Evolutionary conservation across 1,284 basidiomycete genomes (phyloP).

Genomic region (Puccinia coronata): DNA sequence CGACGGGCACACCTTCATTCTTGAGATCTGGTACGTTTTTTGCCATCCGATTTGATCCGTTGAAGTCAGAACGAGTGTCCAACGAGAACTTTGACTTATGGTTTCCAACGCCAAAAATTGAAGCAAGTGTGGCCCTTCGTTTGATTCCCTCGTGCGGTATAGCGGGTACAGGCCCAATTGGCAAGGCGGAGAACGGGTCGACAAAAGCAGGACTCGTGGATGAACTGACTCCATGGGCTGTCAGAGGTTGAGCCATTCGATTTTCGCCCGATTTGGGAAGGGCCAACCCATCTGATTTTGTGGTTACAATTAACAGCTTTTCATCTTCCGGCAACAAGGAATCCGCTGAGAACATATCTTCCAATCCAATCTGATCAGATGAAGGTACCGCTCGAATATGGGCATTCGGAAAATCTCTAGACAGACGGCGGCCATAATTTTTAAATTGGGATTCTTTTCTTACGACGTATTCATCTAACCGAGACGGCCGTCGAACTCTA

Average conservation of each 20-base stretch:
- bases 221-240: neutral
- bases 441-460: constrained; percentile 53
- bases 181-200: constrained; percentile 22
- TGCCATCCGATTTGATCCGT: neutral
- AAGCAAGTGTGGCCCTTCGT: constrained; percentile 34
- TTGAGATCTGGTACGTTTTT: neutral
- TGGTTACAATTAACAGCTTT: neutral
- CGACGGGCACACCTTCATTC: constrained; percentile 1
- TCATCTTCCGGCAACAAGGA: constrained; percentile 34
- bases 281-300: neutral
- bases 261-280: neutral
- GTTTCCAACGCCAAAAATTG: constrained; percentile 42
- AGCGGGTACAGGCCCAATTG: neutral
- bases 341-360: constrained; percentile 46
- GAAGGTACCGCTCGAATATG: constrained; percentile 51
- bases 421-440: constrained; percentile 51
- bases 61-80: constrained; percentile 38
- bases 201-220: neutral
- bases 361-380: constrained; percentile 34
- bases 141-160: neutral
- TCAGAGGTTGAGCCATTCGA: constrained; percentile 5
- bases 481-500: constrained; percentile 52
- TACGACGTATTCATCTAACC: constrained; percentile 54
- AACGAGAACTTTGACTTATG: constrained; percentile 46
- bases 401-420: constrained; percentile 52